phyloP scores from a whole-genome alignment of 306 rosid species.

The Elaeagnus macrophylla region DNA sequence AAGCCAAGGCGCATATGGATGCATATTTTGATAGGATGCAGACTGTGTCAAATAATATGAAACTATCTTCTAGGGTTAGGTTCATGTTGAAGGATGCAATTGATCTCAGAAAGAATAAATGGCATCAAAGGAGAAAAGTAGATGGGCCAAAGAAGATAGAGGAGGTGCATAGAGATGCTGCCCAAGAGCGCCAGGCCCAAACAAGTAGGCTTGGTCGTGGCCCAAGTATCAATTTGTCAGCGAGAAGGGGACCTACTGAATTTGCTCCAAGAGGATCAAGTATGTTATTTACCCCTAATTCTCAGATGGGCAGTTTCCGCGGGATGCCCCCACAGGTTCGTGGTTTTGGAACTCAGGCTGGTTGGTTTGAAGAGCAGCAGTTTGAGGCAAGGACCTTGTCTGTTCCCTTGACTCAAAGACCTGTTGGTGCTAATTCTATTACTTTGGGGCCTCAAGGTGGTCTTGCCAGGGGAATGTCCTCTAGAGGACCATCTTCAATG shows the following conservation, averaged over 20 bases:
- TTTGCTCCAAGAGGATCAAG: conserved; percentile 57
- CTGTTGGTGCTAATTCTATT: conserved; percentile 56
- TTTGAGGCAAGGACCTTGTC: conserved; percentile 25
- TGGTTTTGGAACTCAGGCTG: conserved; percentile 68
- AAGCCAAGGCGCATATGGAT: conserved; percentile 83
- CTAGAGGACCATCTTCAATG: conserved; percentile 57
- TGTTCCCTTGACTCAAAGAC: conserved; percentile 50
- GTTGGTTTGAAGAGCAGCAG: conserved; percentile 53
- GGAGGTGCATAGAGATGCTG: conserved; percentile 96
- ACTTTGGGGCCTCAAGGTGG: conserved; percentile 93
- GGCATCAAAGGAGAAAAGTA: conserved; percentile 92
- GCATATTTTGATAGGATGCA: conserved; percentile 66
- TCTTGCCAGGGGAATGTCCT: conserved; percentile 90
- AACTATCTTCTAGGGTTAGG: conserved; percentile 82
- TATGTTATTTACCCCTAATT: conserved; percentile 43
- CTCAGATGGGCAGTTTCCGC: conserved; percentile 60
- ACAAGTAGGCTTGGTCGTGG: conserved; percentile 72
- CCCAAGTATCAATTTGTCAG: conserved; percentile 41
- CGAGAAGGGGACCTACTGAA: conserved; percentile 60
- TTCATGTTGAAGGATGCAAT: conserved; percentile 88
- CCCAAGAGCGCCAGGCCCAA: conserved; percentile 85
- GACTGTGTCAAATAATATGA: conserved; percentile 62
- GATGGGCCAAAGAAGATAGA: conserved; percentile 98
- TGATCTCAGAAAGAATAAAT: conserved; percentile 79
- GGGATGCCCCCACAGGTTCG: conserved; percentile 50